Conservation (phyloP, 2,329 filamentous ascomycete genomes). For the Fusarium secorum region DNA sequence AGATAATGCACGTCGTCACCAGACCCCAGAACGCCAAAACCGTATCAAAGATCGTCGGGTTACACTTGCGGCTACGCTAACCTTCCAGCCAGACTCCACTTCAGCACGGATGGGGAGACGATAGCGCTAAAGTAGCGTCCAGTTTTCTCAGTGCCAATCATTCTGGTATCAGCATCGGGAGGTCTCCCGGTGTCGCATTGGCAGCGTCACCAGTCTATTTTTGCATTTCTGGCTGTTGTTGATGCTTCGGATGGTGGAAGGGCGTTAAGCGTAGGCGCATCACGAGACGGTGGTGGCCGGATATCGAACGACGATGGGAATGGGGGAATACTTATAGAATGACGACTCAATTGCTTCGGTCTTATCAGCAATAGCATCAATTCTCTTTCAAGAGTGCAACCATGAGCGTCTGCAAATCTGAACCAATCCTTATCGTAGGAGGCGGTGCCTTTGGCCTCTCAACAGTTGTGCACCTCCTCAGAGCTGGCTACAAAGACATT, state of each 20-base stretch:
- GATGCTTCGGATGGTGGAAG: background rate
- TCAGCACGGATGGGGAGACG: background rate
- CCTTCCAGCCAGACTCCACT: background rate
- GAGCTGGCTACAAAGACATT: constrained; percentile 54
- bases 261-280: background rate
- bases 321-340: background rate
- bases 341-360: background rate
- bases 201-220: background rate
- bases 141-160: background rate
- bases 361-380: background rate
- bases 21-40: background rate
- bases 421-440: constrained; percentile 51
- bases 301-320: background rate
- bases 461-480: constrained; percentile 56
- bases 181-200: background rate
- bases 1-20: background rate
- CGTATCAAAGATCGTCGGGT: background rate
- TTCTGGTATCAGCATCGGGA: background rate
- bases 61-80: constrained; percentile 13
- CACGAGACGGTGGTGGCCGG: background rate
- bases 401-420: constrained; percentile 35
- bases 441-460: constrained; percentile 61
- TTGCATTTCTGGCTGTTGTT: background rate
- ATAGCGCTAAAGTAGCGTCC: background rate
- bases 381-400: background rate